Conservation (phyloP, 108 stramenopile species). For the Epipyxis sp. region DNA sequence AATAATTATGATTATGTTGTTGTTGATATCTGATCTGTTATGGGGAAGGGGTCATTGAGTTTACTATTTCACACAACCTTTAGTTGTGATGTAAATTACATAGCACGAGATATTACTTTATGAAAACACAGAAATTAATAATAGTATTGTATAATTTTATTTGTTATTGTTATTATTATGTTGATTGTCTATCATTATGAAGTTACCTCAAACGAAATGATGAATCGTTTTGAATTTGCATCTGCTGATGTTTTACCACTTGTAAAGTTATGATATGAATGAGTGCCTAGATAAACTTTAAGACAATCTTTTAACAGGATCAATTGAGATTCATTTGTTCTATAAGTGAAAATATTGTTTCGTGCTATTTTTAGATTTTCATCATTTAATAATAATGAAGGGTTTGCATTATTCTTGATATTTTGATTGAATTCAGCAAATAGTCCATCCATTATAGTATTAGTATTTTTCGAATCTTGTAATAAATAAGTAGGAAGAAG, state of each 20-base stretch:
- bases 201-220: too few species aligned
- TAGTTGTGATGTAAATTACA: too few species aligned
- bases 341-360: conserved; percentile 48
- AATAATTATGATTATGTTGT: conserved; percentile 69
- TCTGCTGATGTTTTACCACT: conserved; percentile 64
- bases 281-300: conserved; percentile 75
- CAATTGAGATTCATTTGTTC: conserved; percentile 60
- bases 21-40: conserved; percentile 61
- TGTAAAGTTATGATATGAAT: conserved; percentile 81
- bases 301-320: conserved; percentile 60
- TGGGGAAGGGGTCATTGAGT: too few species aligned
- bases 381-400: not conserved
- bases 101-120: too few species aligned
- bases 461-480: too few species aligned
- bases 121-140: too few species aligned
- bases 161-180: too few species aligned
- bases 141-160: too few species aligned
- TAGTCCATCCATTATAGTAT: too few species aligned
- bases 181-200: too few species aligned
- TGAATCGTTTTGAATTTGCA: conserved; percentile 68
- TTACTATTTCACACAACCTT: too few species aligned
- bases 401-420: not conserved
- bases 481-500: conserved; percentile 82
- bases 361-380: not conserved
- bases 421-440: not conserved